Evolutionary conservation across 2,329 filamentous ascomycete species (phyloP).

Genomic region (Sporothrix pallida): DNA sequence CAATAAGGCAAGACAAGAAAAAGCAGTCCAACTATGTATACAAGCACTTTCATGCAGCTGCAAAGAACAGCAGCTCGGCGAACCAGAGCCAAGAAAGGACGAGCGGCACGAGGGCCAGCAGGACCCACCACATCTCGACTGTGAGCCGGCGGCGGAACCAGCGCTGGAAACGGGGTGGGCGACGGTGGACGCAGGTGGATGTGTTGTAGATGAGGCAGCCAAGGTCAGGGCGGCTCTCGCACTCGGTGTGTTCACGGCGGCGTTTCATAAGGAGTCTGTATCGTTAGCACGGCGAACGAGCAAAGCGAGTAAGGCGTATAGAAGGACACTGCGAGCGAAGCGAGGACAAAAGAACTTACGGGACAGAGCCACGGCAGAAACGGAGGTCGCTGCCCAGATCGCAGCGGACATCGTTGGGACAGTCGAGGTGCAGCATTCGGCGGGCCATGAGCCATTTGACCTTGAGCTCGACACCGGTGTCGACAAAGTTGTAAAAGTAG

Average conservation of each 20-base stretch:
- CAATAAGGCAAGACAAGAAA: not conserved
- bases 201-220: slow-evolving; percentile 63
- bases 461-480: slow-evolving; percentile 69
- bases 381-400: slow-evolving; percentile 64
- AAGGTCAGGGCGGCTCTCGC: slow-evolving; percentile 61
- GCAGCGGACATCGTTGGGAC: slow-evolving; percentile 63
- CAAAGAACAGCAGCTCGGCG: slow-evolving; percentile 37
- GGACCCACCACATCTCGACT: slow-evolving; percentile 57
- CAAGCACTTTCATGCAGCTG: not conserved
- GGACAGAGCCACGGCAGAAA: slow-evolving; percentile 66
- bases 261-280: slow-evolving; percentile 62
- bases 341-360: slow-evolving; percentile 49
- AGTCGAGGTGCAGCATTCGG: slow-evolving; percentile 66
- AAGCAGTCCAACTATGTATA: not conserved
- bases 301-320: not conserved
- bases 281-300: not conserved
- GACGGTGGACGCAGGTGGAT: slow-evolving; percentile 52
- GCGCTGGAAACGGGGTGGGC: slow-evolving; percentile 53
- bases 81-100: slow-evolving; percentile 50
- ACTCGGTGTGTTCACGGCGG: slow-evolving; percentile 65
- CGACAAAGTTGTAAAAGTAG: slow-evolving; percentile 67
- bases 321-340: not conserved
- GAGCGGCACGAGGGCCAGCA: slow-evolving; percentile 52
- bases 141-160: slow-evolving; percentile 55
- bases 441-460: slow-evolving; percentile 72